phyloP scores from a whole-genome alignment of 495 filamentous ascomycete genomes.

The Daldinia vernicosa region DNA sequence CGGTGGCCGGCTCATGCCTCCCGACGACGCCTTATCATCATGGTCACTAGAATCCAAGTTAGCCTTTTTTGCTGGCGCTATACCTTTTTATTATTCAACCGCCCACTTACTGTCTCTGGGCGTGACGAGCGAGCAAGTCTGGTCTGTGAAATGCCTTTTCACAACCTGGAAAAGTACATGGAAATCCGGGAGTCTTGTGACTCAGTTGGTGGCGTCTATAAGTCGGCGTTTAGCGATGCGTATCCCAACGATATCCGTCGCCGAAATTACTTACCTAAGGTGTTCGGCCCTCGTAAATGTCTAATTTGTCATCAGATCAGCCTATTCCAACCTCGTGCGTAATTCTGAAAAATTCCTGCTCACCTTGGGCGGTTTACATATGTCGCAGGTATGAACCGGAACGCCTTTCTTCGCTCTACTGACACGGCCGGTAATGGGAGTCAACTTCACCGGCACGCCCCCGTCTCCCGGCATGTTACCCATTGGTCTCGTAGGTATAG shows the following conservation, averaged over 20 bases:
- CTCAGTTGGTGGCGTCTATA: slow-evolving; percentile 85
- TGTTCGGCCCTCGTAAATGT: slow-evolving; percentile 90
- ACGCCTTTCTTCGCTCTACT: slow-evolving; percentile 87
- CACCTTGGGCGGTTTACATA: slow-evolving; percentile 70
- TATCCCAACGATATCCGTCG: slow-evolving; percentile 5
- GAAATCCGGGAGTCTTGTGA: slow-evolving; percentile 75
- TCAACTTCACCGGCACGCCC: slow-evolving; percentile 62
- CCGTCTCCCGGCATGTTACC: slow-evolving; percentile 40
- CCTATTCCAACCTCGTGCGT: background rate
- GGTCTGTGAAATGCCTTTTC: slow-evolving; percentile 71
- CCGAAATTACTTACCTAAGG: slow-evolving; percentile 64
- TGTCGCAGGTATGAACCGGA: slow-evolving; percentile 77
- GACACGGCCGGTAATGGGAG: slow-evolving; percentile 77
- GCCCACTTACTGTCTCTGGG: slow-evolving; percentile 78
- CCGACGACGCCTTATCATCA: slow-evolving; percentile 47
- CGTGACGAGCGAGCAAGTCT: slow-evolving; percentile 81
- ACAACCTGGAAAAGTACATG: slow-evolving; percentile 72
- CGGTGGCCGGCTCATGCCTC: slow-evolving; percentile 36
- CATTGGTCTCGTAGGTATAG: slow-evolving; percentile 54
- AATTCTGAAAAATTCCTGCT: slow-evolving; percentile 30
- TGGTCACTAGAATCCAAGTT: slow-evolving; percentile 45
- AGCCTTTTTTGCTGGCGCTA: slow-evolving; percentile 1
- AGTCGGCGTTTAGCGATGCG: slow-evolving; percentile 31
- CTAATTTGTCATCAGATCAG: slow-evolving; percentile 50
- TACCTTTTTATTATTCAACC: background rate